Evolutionary conservation across 2,329 filamentous ascomycete genomes (phyloP).

Genomic region (Cordyceps javanica): DNA sequence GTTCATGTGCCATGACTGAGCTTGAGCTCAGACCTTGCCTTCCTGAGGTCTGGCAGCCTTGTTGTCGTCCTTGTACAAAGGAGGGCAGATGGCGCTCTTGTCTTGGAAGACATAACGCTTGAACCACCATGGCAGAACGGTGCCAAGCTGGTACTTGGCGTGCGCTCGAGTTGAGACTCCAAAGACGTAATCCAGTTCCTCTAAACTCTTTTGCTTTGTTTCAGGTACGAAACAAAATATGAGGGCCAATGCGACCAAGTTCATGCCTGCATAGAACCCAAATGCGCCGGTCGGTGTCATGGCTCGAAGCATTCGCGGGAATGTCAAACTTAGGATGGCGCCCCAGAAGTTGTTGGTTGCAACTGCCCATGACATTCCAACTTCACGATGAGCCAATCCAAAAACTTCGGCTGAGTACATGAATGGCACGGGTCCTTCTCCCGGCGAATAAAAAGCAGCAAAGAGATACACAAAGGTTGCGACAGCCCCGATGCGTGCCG

Average conservation of each 20-base stretch:
- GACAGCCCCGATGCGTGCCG: conserved; percentile 44
- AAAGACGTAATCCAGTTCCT: conserved; percentile 36
- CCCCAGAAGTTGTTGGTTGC: conserved; percentile 50
- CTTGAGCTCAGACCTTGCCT: neutral
- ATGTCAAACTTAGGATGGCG: conserved; percentile 39
- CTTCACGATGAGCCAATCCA: conserved; percentile 52
- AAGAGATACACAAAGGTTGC: conserved; percentile 59
- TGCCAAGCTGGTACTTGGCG: conserved; percentile 27
- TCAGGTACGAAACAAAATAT: conserved; percentile 57
- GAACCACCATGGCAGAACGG: conserved; percentile 28
- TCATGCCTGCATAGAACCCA: conserved; percentile 55
- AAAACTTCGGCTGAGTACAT: conserved; percentile 55
- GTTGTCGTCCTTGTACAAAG: conserved; percentile 1
- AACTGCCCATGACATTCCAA: conserved; percentile 56
- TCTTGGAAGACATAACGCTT: conserved; percentile 21
- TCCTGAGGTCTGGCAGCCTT: neutral
- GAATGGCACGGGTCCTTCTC: conserved; percentile 31
- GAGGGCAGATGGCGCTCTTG: conserved; percentile 1
- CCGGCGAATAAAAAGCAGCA: conserved; percentile 56
- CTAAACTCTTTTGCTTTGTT: conserved; percentile 35
- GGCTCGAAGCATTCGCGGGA: conserved; percentile 37
- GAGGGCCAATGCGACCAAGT: conserved; percentile 53
- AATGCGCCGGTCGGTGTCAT: conserved; percentile 28
- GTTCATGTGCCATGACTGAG: too few relatives aligned
- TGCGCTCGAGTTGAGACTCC: conserved; percentile 27